phyloP scores from a whole-genome alignment of 2,329 filamentous ascomycete genomes.

The Cladosporium sp. region DNA sequence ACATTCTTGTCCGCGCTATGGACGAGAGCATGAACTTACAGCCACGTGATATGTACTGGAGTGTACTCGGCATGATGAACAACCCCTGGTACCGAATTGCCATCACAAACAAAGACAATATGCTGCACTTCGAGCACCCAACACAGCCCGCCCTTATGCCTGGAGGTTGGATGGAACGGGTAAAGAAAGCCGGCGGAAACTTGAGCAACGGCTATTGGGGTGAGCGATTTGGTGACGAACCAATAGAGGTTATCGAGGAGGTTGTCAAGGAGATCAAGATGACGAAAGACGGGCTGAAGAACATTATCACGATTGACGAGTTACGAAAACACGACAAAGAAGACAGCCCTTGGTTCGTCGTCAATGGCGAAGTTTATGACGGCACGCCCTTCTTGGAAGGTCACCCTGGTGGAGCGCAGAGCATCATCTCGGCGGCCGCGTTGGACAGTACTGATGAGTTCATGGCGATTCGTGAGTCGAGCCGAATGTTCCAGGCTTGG shows the following conservation, averaged over 20 bases:
- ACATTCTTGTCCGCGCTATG: constrained; percentile 81
- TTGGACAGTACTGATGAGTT: constrained; percentile 85
- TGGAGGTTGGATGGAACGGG: constrained; percentile 89
- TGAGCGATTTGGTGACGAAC: constrained; percentile 58
- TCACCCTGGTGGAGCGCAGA: constrained; percentile 82
- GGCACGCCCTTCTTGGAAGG: constrained; percentile 74
- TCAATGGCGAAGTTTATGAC: constrained; percentile 85
- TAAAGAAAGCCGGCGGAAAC: constrained; percentile 78
- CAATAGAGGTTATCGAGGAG: constrained; percentile 42
- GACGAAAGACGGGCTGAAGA: constrained; percentile 64
- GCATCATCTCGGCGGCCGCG: constrained; percentile 77
- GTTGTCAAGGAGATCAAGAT: constrained; percentile 66
- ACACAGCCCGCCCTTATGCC: constrained; percentile 73
- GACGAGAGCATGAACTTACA: constrained; percentile 84
- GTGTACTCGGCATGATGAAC: constrained; percentile 95
- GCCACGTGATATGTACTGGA: constrained; percentile 95
- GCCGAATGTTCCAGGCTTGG: background rate
- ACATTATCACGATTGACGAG: constrained; percentile 65
- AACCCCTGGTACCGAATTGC: constrained; percentile 87
- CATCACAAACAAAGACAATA: constrained; percentile 63
- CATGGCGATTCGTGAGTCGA: constrained; percentile 75
- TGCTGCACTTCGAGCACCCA: constrained; percentile 78
- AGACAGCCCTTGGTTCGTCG: constrained; percentile 75
- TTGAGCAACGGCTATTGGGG: constrained; percentile 82
- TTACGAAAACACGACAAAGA: constrained; percentile 64